Evolutionary conservation across 352 stramenopile genomes (phyloP), one percentile per base, ranked within the genome.

Genomic region (Phytophthora sp.): DNA sequence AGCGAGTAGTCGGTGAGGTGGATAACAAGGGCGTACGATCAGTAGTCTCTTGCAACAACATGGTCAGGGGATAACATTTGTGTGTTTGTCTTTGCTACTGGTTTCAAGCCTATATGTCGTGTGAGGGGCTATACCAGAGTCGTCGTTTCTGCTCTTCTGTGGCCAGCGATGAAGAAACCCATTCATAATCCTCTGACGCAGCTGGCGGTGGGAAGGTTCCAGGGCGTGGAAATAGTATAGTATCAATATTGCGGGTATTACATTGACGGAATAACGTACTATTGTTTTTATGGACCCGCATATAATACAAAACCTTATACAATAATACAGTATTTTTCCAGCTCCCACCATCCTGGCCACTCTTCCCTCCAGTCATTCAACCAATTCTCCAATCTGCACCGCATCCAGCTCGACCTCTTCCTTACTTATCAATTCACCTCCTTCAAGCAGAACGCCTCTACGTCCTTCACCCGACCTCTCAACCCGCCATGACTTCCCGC

Each of bases 181-280:
- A n/a, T n/a, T n/a, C n/a, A n/a, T n/a, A n/a, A n/a, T n/a, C n/a
- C n/a, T n/a, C n/a, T n/a, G n/a, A n/a, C n/a, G n/a, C n/a, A n/a
- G n/a, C n/a, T n/a, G n/a, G n/a, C n/a, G n/a, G n/a, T n/a, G n/a
- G n/a, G n/a, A n/a, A n/a, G n/a, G n/a, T n/a, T n/a, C n/a, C n/a
- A n/a, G n/a, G n/a, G n/a, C n/a, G n/a, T n/a, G n/a, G n/a, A 41
- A 41, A 41, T 41, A 41, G 15, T 41, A 41, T 41, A 41, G n/a
- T 41, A 41, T 15, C 33, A 41, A 41, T 41, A 18, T 41, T 41
- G n/a, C 15, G 33, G 33, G 33, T 41, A 41, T 41, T 41, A 41
- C 15, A 41, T 41, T 41, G 33, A 41, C 33, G 33, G 33, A 41
- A 41, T 41, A 41, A 41, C 15, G 8, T 41, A 41, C 33, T 18